These are phyloP conservation scores for Nigrograna mackinnonii DNA, from an alignment of 2,329 filamentous ascomycete genomes.

Conservation along the genomic window DNA sequence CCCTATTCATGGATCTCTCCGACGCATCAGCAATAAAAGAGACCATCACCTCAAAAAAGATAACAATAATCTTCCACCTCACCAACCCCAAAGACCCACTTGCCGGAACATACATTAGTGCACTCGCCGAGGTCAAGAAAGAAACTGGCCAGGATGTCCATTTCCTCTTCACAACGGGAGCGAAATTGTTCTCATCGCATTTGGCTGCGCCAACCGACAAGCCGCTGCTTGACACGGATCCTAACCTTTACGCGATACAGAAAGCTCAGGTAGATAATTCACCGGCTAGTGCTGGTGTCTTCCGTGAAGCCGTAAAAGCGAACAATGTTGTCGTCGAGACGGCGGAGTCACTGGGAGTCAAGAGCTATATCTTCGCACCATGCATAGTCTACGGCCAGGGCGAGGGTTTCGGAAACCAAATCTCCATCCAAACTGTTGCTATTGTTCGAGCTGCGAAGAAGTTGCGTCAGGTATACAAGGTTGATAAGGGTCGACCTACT, in stretches of 20 bases:
- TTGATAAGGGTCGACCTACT: conserved; percentile 45
- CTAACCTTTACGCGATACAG: conserved; percentile 48
- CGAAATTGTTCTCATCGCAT: conserved; percentile 57
- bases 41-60: conserved; percentile 46
- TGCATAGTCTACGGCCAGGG: conserved; percentile 58
- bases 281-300: background rate
- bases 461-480: conserved; percentile 45
- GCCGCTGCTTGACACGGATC: conserved; percentile 50
- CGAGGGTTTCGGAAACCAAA: conserved; percentile 54
- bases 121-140: conserved; percentile 49
- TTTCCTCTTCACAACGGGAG: conserved; percentile 57
- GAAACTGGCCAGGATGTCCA: conserved; percentile 48
- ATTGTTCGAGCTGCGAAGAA: conserved; percentile 52
- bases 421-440: conserved; percentile 56
- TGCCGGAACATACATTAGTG: conserved; percentile 47
- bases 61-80: conserved; percentile 55
- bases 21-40: conserved; percentile 40
- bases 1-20: conserved; percentile 45
- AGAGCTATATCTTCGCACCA: conserved; percentile 57
- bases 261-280: conserved; percentile 30
- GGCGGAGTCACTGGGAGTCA: conserved; percentile 47
- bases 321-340: conserved; percentile 51
- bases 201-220: conserved; percentile 48
- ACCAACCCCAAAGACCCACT: conserved; percentile 44
- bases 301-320: conserved; percentile 40